These are phyloP conservation scores for Lipomyces orientalis DNA, from an alignment of 805 yeast genomes.

Conservation along the genomic window DNA sequence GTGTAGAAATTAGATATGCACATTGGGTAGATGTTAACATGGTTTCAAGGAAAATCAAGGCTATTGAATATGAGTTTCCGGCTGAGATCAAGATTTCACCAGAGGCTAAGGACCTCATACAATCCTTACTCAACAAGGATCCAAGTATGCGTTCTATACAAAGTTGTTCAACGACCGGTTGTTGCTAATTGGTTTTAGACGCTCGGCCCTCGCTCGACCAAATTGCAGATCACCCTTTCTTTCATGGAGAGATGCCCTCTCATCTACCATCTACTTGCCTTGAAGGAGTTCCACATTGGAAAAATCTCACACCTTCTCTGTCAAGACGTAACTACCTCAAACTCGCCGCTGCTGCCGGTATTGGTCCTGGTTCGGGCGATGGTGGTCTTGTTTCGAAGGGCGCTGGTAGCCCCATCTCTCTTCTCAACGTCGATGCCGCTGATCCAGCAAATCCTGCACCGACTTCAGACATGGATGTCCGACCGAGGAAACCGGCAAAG, in stretches of 20 bases:
- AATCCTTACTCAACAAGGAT: constrained; percentile 72
- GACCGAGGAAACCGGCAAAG: constrained; percentile 11
- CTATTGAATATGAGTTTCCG: constrained; percentile 81
- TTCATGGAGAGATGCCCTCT: constrained; percentile 83
- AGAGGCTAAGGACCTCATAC: constrained; percentile 75
- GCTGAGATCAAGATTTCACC: constrained; percentile 63
- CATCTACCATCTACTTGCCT: constrained; percentile 67
- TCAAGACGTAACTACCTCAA: constrained; percentile 30
- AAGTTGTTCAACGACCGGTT: neutral
- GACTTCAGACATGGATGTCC: neutral
- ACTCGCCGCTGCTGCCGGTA: constrained; percentile 36
- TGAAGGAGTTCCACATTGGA: constrained; percentile 64
- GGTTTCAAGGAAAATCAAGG: constrained; percentile 58
- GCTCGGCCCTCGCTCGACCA: constrained; percentile 80
- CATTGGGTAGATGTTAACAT: neutral
- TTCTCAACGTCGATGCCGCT: constrained; percentile 1
- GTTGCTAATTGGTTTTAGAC: constrained; percentile 2
- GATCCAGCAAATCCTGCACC: neutral
- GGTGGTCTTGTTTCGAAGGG: constrained; percentile 16
- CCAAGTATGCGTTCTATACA: constrained; percentile 54
- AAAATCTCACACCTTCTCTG: constrained; percentile 39
- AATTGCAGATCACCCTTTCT: constrained; percentile 84
- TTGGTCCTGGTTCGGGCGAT: constrained; percentile 31
- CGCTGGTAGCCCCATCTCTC: constrained; percentile 31
- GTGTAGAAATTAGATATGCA: neutral